Evolutionary conservation across 495 filamentous ascomycete genomes (phyloP).

Genomic region (Niebla homalea): DNA sequence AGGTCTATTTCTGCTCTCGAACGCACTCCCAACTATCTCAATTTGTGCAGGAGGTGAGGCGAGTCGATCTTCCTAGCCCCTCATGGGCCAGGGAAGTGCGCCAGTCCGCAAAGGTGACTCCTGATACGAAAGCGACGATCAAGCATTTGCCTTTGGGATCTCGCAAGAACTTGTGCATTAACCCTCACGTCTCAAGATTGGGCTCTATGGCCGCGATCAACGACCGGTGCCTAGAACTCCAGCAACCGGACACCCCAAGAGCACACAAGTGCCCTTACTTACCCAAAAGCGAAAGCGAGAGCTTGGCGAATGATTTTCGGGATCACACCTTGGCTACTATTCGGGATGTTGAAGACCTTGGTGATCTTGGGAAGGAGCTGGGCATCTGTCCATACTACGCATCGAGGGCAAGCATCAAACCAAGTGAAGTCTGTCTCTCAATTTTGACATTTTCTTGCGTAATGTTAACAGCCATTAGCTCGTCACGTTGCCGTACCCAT

Average conservation of each 20-base stretch:
- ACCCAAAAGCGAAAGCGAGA: constrained; percentile 61
- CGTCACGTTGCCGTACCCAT: constrained; percentile 83
- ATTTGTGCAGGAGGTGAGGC: constrained; percentile 78
- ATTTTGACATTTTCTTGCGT: not conserved
- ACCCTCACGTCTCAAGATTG: constrained; percentile 60
- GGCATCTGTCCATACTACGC: constrained; percentile 94
- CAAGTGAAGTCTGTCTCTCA: constrained; percentile 48
- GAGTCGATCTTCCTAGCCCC: constrained; percentile 62
- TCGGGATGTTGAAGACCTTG: constrained; percentile 88
- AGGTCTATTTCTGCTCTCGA: constrained; percentile 88
- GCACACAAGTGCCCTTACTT: constrained; percentile 65
- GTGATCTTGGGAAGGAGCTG: constrained; percentile 58
- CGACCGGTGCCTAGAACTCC: constrained; percentile 84
- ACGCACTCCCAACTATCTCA: constrained; percentile 93
- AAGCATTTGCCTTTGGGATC: constrained; percentile 86
- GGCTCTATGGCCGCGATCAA: constrained; percentile 75
- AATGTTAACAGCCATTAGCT: constrained; percentile 42
- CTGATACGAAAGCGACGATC: constrained; percentile 41
- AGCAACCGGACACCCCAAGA: constrained; percentile 55
- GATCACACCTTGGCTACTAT: constrained; percentile 75
- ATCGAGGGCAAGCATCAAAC: constrained; percentile 65
- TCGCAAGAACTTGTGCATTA: constrained; percentile 86
- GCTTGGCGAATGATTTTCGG: constrained; percentile 64
- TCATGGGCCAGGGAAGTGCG: constrained; percentile 24
- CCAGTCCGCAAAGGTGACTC: constrained; percentile 20